Conservation (phyloP, 495 filamentous ascomycete species). For the Penicillium dipodomyicola region DNA sequence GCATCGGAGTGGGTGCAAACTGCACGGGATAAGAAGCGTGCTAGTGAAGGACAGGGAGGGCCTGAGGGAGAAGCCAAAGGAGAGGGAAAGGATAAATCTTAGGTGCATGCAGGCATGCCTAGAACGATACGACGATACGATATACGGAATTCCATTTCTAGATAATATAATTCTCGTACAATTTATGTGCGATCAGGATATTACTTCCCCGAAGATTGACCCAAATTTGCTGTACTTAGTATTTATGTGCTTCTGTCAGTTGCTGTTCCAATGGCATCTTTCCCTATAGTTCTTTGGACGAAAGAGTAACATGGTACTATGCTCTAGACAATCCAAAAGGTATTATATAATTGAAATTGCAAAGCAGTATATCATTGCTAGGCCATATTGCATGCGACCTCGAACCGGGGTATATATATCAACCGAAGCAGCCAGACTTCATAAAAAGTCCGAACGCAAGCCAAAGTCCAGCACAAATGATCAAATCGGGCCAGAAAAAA, state of each 20-base stretch:
- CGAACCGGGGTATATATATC: constrained; percentile 5
- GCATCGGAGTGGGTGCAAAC: constrained; percentile 57
- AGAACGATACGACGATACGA: neutral
- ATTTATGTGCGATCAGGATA: neutral
- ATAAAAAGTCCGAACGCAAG: neutral
- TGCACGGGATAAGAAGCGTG: constrained; percentile 52
- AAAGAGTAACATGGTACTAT: neutral
- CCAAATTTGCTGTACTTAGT: neutral
- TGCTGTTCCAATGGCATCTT: neutral
- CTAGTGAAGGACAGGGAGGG: neutral
- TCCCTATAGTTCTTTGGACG: neutral
- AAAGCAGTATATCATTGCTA: constrained; percentile 7
- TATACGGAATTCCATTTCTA: neutral
- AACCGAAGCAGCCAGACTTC: neutral
- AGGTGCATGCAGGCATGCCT: neutral
- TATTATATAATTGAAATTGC: neutral
- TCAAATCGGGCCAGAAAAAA: neutral
- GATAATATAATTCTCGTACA: neutral
- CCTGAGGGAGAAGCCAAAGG: neutral
- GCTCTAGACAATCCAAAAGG: neutral
- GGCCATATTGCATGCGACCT: neutral
- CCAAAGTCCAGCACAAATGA: neutral
- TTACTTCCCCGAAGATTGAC: neutral
- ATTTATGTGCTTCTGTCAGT: neutral
- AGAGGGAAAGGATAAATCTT: constrained; percentile 8